A percentile compares a stretch with the other conserved stretches of the same genome.
Evolutionary conservation across 257 asterid species (phyloP).

Genomic region (Craterostigma plantagineum): DNA sequence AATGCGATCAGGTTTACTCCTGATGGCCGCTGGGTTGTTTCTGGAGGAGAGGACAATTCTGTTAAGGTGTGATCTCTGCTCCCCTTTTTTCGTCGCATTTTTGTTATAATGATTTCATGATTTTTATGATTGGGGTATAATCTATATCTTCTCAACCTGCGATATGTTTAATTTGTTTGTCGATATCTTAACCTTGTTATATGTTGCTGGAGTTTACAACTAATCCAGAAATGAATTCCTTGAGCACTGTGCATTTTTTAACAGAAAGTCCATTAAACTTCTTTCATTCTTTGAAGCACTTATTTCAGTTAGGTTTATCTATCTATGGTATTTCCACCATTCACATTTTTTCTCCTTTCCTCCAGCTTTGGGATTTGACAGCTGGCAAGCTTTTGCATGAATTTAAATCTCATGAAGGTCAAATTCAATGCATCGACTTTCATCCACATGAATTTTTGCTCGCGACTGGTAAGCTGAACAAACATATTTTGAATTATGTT

Average conservation of each 20-base stretch:
- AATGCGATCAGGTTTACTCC: conserved; percentile 89
- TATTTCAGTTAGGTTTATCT: no score
- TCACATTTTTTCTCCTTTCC: conserved; percentile 12
- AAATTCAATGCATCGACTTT: conserved; percentile 83
- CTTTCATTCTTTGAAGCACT: no score
- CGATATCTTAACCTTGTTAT: not conserved
- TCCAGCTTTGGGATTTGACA: conserved; percentile 98
- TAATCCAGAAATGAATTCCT: no score
- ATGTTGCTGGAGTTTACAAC: no score
- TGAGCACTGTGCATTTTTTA: no score
- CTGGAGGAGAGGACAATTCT: conserved; percentile 96
- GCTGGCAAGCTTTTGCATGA: conserved; percentile 98
- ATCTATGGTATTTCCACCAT: not conserved
- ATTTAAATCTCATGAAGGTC: conserved; percentile 86
- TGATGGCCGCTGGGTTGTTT: conserved; percentile 98
- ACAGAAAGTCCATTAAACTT: no score
- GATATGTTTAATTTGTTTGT: no score
- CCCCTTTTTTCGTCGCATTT: conserved; percentile 5
- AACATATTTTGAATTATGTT: conserved; percentile 1
- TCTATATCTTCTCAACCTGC: conserved; percentile 2
- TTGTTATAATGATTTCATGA: not conserved
- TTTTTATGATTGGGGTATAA: conserved; percentile 1
- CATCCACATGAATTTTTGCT: conserved; percentile 91
- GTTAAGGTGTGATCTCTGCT: conserved; percentile 53
- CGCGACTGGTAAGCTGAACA: conserved; percentile 68